phyloP scores from a whole-genome alignment of 208 protist genomes.

The Trypanosoma scelopori region DNA sequence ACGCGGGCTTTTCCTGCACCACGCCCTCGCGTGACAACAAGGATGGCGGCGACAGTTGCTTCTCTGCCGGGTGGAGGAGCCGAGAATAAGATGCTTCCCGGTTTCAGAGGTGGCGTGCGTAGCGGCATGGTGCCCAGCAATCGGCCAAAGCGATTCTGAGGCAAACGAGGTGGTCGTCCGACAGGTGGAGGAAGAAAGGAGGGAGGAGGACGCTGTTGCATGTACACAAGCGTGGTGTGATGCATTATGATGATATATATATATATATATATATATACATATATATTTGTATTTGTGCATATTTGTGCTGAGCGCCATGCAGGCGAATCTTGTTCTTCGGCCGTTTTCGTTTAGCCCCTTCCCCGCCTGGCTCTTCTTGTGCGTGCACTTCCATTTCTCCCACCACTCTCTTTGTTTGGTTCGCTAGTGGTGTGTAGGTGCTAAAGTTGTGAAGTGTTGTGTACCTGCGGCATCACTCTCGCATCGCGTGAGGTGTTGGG shows the following conservation, averaged over 20 bases:
- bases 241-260: no score
- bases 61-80: background rate
- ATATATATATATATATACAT: no score
- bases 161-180: no score
- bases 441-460: no score
- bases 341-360: background rate
- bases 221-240: no score
- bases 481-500: constrained; percentile 22
- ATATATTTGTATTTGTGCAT: no score
- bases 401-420: background rate
- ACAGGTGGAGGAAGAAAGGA: no score
- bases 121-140: background rate
- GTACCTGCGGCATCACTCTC: no score
- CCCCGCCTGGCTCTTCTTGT: background rate
- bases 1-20: background rate
- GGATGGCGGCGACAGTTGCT: background rate
- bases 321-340: no score
- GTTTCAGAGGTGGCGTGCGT: background rate
- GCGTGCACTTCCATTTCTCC: constrained; percentile 5
- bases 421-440: background rate
- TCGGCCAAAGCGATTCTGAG: constrained; percentile 24
- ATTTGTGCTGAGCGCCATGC: no score
- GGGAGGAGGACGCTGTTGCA: no score
- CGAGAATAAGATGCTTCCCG: background rate
- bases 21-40: background rate